phyloP scores from a whole-genome alignment of 345 rosid species.

The Cardamine chenopodiifolia region DNA sequence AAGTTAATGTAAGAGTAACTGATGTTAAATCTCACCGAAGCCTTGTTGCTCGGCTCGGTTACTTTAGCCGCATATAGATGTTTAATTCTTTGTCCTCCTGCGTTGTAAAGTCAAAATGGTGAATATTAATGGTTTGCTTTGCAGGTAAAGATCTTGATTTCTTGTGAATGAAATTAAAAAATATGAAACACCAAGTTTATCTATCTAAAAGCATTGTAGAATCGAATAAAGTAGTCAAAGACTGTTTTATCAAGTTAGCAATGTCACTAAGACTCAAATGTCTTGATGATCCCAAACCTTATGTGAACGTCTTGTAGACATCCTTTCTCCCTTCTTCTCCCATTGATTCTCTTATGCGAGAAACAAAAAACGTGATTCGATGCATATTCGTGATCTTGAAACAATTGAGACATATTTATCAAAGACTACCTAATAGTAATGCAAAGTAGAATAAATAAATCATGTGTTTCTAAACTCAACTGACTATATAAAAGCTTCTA shows the following conservation, averaged over 20 bases:
- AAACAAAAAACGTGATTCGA: not conserved
- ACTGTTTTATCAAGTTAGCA: not conserved
- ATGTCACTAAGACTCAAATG: not conserved
- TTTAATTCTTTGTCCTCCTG: conserved; percentile 27
- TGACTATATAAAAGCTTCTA: not conserved
- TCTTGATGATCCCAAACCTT: conserved; percentile 17
- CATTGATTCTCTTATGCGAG: conserved; percentile 32
- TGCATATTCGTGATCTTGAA: not conserved
- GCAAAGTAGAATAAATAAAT: not conserved
- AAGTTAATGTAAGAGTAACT: too few species aligned
- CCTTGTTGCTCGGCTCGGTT: too few species aligned
- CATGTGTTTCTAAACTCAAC: not conserved
- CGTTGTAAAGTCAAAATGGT: conserved; percentile 4
- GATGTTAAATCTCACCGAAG: too few species aligned
- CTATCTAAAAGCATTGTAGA: not conserved
- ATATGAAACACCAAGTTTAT: not conserved
- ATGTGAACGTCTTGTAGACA: conserved; percentile 19
- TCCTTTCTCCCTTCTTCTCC: conserved; percentile 29
- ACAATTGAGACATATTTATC: not conserved
- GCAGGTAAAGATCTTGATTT: not conserved
- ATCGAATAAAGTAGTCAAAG: not conserved
- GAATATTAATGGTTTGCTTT: not conserved
- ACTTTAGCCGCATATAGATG: too few species aligned
- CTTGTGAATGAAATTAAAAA: not conserved
- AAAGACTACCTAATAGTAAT: not conserved